A percentile compares a stretch with the other conserved stretches of the same genome.
These are phyloP conservation scores for Microthlaspi erraticum DNA, from an alignment of 345 rosid genomes.

Conservation along the genomic window DNA sequence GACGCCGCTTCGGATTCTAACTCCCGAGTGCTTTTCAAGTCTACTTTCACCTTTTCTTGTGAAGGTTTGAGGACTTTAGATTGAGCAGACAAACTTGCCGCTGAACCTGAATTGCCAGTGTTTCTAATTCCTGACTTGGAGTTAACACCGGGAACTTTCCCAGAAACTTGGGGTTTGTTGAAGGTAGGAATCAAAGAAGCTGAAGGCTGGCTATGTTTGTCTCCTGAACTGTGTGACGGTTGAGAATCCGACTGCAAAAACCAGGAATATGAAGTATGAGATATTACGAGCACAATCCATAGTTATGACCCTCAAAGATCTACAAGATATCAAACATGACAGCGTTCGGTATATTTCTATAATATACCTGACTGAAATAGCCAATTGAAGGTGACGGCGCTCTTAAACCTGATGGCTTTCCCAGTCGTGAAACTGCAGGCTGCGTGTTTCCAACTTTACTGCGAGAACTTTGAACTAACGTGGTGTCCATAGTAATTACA, in stretches of 20 bases:
- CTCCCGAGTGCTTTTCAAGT: slow-evolving; percentile 38
- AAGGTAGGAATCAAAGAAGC: slow-evolving; percentile 43
- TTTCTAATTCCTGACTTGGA: slow-evolving; percentile 38
- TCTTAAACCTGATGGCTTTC: slow-evolving; percentile 86
- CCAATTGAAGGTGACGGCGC: slow-evolving; percentile 90
- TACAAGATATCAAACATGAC: no score
- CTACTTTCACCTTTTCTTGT: slow-evolving; percentile 43
- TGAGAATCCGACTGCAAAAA: slow-evolving; percentile 70
- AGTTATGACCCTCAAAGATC: slow-evolving; percentile 17
- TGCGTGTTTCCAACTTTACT: slow-evolving; percentile 39
- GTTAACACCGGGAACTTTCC: slow-evolving; percentile 36
- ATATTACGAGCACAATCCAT: slow-evolving; percentile 24
- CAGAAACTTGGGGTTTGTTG: slow-evolving; percentile 45
- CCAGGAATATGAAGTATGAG: slow-evolving; percentile 21
- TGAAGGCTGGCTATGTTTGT: slow-evolving; percentile 47
- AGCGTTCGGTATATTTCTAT: slow-evolving; percentile 1
- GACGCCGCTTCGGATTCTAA: slow-evolving; percentile 34
- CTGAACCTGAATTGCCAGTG: slow-evolving; percentile 25
- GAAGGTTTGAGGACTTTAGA: slow-evolving; percentile 33
- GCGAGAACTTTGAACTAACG: slow-evolving; percentile 48
- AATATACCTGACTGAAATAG: slow-evolving; percentile 75
- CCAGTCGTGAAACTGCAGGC: slow-evolving; percentile 44
- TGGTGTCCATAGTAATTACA: slow-evolving; percentile 38
- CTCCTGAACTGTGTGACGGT: slow-evolving; percentile 43
- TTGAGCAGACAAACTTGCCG: slow-evolving; percentile 39